Evolutionary conservation across 2,329 filamentous ascomycete species (phyloP).

Genomic region (Nigrospora oryzae): DNA sequence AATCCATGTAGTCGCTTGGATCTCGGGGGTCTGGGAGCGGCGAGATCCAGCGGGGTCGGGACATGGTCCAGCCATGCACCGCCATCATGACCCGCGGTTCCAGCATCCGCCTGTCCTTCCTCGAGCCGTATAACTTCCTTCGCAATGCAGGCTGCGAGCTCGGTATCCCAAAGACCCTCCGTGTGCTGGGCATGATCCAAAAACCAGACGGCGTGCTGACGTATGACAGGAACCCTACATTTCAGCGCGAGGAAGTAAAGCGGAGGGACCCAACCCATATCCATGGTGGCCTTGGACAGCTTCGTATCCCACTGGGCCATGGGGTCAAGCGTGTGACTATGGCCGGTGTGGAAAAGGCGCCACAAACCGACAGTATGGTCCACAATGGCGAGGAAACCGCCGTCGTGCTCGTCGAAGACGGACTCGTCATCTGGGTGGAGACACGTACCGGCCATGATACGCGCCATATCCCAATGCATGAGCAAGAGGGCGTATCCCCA

Average conservation of each 20-base stretch:
- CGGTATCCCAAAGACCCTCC: neutral
- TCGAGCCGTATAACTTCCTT: neutral
- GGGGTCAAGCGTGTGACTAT: neutral
- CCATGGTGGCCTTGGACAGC: constrained; percentile 25
- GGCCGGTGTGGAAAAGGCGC: neutral
- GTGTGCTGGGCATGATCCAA: constrained; percentile 13
- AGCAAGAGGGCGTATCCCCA: constrained; percentile 21
- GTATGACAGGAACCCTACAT: constrained; percentile 32
- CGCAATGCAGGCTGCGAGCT: neutral
- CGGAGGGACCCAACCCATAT: constrained; percentile 34
- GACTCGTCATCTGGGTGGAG: constrained; percentile 21
- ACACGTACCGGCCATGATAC: constrained; percentile 30
- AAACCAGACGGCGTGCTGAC: constrained; percentile 19
- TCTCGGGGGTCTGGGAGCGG: too few relatives aligned
- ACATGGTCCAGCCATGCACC: too few relatives aligned
- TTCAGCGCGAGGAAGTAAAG: constrained; percentile 37
- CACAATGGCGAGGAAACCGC: constrained; percentile 23
- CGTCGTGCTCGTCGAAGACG: constrained; percentile 25
- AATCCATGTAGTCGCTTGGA: too few relatives aligned
- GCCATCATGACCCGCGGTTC: too few relatives aligned
- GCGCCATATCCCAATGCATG: constrained; percentile 31
- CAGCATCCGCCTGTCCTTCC: neutral
- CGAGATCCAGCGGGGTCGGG: too few relatives aligned
- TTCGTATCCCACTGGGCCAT: constrained; percentile 9
- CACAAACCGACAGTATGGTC: constrained; percentile 7